Evolutionary conservation across 805 yeast genomes (phyloP), one percentile per base, ranked within the genome.

Genomic region (Sungouiella blattae): DNA sequence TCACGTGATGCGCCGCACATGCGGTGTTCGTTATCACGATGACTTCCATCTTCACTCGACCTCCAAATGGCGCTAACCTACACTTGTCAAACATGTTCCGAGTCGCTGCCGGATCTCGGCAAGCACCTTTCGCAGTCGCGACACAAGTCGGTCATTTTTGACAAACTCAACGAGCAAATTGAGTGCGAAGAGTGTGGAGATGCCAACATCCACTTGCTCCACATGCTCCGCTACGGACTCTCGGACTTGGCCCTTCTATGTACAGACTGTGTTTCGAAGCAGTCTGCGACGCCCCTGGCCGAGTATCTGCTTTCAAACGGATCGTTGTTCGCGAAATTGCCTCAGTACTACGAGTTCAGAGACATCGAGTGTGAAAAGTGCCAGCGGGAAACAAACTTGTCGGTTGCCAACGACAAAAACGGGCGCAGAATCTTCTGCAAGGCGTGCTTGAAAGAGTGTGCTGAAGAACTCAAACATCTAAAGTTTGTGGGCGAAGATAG

Each of bases 151-250:
- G 55, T 66, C 5, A 37, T 45, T 20, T 62, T 62, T 41, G 52
- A 48, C 5, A 35, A 49, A 0, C 46, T 60, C 2, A 63, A 56
- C 7, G 80, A 76, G 44, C 56, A 53, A 7, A 51, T 78, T 3
- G 66, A 64, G 43, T 78, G 84, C 53, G 82, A 76, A 49, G 75
- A 71, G 27, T 78, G 84, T 53, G 64, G 63, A 14, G 75, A 76
- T 46, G 45, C 64, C 25, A 78, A 76, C 45, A 64, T 78, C 31
- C 81, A 77, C 52, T 72, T 69, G 46, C 57, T 78, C 35, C 67
- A 61, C 33, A 61, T 78, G 29, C 59, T 73, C 6, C 53, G 83
- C 25, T 73, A 66, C 49, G 83, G 79, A 1, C 75, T 79, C 18
- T 66, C 72, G 12, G 81, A 76, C 46, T 71, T 78, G 68, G 53